Evolutionary conservation across 495 filamentous ascomycete genomes (phyloP).

Genomic region (Clohesyomyces aquaticus): DNA sequence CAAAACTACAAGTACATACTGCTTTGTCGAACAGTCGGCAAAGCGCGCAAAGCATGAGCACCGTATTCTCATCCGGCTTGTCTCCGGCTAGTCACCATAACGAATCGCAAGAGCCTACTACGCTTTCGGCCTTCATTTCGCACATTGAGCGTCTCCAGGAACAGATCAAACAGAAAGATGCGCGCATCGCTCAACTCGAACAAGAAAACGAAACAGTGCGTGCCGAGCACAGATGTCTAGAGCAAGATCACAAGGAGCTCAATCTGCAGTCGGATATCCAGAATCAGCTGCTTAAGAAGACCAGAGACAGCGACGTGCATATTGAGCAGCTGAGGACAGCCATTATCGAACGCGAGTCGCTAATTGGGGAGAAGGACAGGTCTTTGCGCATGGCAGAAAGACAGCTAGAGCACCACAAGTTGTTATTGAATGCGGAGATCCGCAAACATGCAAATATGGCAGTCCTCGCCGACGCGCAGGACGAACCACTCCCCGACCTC

Average conservation of each 20-base stretch:
- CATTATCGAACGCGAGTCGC: constrained; percentile 28
- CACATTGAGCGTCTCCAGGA: constrained; percentile 39
- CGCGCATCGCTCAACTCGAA: constrained; percentile 12
- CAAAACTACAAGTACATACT: constrained; percentile 3
- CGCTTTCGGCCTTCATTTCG: constrained; percentile 30
- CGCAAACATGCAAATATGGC: constrained; percentile 25
- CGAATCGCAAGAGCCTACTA: constrained; percentile 23
- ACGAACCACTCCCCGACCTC: constrained; percentile 30
- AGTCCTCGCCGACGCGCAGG: constrained; percentile 5
- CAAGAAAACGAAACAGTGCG: constrained; percentile 18
- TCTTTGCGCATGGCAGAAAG: constrained; percentile 32
- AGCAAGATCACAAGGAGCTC: constrained; percentile 17
- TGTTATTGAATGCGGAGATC: constrained; percentile 34
- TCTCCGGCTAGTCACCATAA: constrained; percentile 15
- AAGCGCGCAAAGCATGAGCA: constrained; percentile 34
- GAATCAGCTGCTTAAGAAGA: constrained; percentile 21
- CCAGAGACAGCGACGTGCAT: constrained; percentile 26
- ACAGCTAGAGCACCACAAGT: constrained; percentile 34
- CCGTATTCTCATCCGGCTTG: constrained; percentile 28
- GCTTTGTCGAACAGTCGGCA: constrained; percentile 1
- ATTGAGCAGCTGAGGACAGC: constrained; percentile 31
- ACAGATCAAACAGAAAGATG: constrained; percentile 35
- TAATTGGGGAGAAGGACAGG: constrained; percentile 32
- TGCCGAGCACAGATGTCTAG: not conserved
- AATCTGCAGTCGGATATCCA: constrained; percentile 29